Evolutionary conservation across 306 rosid species (phyloP).

Genomic region (Trichosanthes truncata): DNA sequence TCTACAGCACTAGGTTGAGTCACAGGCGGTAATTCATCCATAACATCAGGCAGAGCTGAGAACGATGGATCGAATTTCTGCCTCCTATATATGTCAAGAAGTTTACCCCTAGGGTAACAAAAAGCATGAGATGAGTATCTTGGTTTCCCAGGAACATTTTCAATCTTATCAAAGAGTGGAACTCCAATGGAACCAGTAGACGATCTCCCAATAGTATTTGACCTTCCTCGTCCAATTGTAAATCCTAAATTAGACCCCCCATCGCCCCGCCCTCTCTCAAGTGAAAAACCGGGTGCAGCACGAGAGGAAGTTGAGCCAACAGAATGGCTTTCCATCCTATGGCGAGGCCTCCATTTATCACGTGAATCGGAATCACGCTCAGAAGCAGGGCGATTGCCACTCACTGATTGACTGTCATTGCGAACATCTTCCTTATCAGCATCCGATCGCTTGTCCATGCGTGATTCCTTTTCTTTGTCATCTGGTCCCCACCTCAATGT

Average conservation of each 20-base stretch:
- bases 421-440: slow-evolving; percentile 40
- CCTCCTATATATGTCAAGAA: slow-evolving; percentile 48
- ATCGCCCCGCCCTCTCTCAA: slow-evolving; percentile 41
- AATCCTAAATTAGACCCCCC: slow-evolving; percentile 45
- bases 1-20: slow-evolving; percentile 26
- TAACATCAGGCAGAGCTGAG: slow-evolving; percentile 25
- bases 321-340: slow-evolving; percentile 43
- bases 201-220: slow-evolving; percentile 28
- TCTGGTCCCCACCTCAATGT: slow-evolving; percentile 59
- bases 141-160: slow-evolving; percentile 27
- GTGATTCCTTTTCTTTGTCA: slow-evolving; percentile 48
- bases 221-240: slow-evolving; percentile 44
- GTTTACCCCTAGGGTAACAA: slow-evolving; percentile 51
- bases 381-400: slow-evolving; percentile 33
- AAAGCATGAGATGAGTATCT: slow-evolving; percentile 20
- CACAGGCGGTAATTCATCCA: slow-evolving; percentile 31
- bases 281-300: slow-evolving; percentile 52
- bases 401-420: slow-evolving; percentile 28
- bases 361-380: slow-evolving; percentile 52
- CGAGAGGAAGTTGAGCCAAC: slow-evolving; percentile 36
- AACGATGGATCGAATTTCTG: slow-evolving; percentile 25
- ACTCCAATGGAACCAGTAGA: slow-evolving; percentile 24
- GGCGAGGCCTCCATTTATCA: slow-evolving; percentile 71
- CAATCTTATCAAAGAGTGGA: slow-evolving; percentile 20
- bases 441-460: slow-evolving; percentile 38